Base-by-base conservation (phyloP, 805 yeast genomes). In the Schizosaccharomyces japonicus region DNA sequence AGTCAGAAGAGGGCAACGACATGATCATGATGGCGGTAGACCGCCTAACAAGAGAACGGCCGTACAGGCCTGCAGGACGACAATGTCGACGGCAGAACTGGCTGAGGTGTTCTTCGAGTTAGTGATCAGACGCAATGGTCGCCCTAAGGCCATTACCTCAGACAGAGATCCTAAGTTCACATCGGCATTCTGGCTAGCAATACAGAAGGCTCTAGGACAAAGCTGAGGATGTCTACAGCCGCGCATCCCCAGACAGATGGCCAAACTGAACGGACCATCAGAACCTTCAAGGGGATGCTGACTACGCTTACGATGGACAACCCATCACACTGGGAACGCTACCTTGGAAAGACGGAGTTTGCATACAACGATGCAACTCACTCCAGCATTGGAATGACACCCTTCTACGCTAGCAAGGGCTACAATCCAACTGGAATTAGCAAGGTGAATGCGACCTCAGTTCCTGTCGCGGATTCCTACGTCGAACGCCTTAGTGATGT, bases 21-120 rank as follows among this genome's bases (percentile, higher is more conserved):
- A 15, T 36, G 5, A 47, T 55, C 17, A 11, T 52, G 4, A 56
- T 53, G 3, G 51, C 54, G 4, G 55, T 54, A 1, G 53, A 54
- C 46, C 36, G 52, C 15, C 40, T 55, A 11, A 48, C 58, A 1
- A 55, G 54, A 44, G 30, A 45, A 15, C 51, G 50, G 6, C 56
- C 48, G 29, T 55, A 55, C 29, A 48, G 1, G 49, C 52, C 8
- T 39, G 44, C 4, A 21, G 23, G 1, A 26, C 3, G 23, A 1
- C 44, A 11, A 39, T 13, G 27, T 15, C 44, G 7, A 13, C 44
- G 15, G 28, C n/a, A 11, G 26, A 39, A 13, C 5, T 39, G 3
- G 23, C 23, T 15, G 17, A 21, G 7, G 15, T 15, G 6, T 39
- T 23, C 3, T 15, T 5, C 8, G 44, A 39, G 7, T 5, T 15